A percentile compares a stretch with the other conserved stretches of the same genome.
These are phyloP conservation scores for Nicotiana tabacum DNA, from an alignment of 257 asterid genomes.

Conservation along the genomic window DNA sequence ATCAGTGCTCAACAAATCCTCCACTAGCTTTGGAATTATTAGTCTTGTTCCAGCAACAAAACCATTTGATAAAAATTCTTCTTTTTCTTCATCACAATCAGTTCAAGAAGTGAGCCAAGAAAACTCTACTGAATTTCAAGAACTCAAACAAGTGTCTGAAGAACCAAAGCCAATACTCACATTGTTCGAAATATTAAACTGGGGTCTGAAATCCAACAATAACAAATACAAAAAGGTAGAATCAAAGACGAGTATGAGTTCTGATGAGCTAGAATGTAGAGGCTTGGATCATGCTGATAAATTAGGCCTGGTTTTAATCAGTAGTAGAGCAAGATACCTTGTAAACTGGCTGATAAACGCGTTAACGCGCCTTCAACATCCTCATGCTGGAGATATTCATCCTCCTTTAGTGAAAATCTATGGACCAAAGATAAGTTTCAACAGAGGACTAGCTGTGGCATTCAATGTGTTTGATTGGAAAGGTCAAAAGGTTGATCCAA, in stretches of 20 bases:
- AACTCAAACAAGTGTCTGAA: background rate
- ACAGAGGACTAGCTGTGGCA: slow-evolving; percentile 60
- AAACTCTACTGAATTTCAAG: slow-evolving; percentile 8
- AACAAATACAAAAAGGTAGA: background rate
- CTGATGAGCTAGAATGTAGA: slow-evolving; percentile 31
- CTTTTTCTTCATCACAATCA: slow-evolving; percentile 9
- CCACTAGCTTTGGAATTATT: slow-evolving; percentile 45
- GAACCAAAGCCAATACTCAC: slow-evolving; percentile 18
- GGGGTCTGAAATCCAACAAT: background rate
- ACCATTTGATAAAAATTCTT: background rate
- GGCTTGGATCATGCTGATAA: slow-evolving; percentile 74
- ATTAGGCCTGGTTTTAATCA: slow-evolving; percentile 57
- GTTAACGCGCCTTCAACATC: slow-evolving; percentile 48
- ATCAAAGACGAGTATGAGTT: background rate
- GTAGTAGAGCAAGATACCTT: slow-evolving; percentile 45
- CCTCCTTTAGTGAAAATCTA: slow-evolving; percentile 38
- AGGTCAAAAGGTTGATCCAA: slow-evolving; percentile 63
- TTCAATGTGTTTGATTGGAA: slow-evolving; percentile 85
- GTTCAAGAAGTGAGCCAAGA: slow-evolving; percentile 18
- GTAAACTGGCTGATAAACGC: slow-evolving; percentile 75
- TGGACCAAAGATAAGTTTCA: slow-evolving; percentile 59
- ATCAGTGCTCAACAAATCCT: slow-evolving; percentile 27
- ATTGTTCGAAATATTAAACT: slow-evolving; percentile 22
- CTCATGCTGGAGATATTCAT: slow-evolving; percentile 55
- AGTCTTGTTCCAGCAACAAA: slow-evolving; percentile 39